Evolutionary conservation across 2,329 filamentous ascomycete species (phyloP).

Genomic region (Trichoderma sp.): DNA sequence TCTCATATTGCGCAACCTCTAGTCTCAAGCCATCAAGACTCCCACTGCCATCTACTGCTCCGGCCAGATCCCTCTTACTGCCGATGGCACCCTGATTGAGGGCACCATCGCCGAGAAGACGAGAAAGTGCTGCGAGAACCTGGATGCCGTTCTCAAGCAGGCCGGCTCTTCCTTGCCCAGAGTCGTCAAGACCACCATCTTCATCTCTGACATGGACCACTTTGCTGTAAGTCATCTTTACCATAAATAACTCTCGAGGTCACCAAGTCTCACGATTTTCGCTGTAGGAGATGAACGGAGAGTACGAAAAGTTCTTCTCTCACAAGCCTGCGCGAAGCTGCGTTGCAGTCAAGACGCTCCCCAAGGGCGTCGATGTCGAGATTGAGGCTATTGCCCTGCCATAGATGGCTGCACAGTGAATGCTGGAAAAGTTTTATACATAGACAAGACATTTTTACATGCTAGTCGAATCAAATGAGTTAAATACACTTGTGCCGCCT

Average conservation of each 20-base stretch:
- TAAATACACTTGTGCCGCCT: constrained; percentile 9
- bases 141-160: constrained; percentile 80
- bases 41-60: constrained; percentile 68
- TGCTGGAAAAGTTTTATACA: constrained; percentile 21
- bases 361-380: constrained; percentile 84
- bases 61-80: constrained; percentile 71
- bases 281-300: constrained; percentile 73
- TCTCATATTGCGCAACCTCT: constrained; percentile 26
- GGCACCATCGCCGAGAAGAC: constrained; percentile 68
- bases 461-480: constrained; percentile 16
- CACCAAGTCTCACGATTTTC: background rate
- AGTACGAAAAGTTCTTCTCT: constrained; percentile 81
- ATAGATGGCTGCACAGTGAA: constrained; percentile 40
- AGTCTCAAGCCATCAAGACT: constrained; percentile 71
- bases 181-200: constrained; percentile 91
- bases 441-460: constrained; percentile 17
- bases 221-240: constrained; percentile 62
- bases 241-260: background rate
- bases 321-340: constrained; percentile 89
- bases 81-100: constrained; percentile 58
- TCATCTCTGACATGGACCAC: constrained; percentile 87
- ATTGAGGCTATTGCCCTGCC: constrained; percentile 85
- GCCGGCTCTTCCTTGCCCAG: constrained; percentile 77
- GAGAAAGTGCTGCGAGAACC: constrained; percentile 69
- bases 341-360: constrained; percentile 86